Evolutionary conservation across 176 grass and related monocot species (phyloP).

Genomic region (Triticum monococcum): DNA sequence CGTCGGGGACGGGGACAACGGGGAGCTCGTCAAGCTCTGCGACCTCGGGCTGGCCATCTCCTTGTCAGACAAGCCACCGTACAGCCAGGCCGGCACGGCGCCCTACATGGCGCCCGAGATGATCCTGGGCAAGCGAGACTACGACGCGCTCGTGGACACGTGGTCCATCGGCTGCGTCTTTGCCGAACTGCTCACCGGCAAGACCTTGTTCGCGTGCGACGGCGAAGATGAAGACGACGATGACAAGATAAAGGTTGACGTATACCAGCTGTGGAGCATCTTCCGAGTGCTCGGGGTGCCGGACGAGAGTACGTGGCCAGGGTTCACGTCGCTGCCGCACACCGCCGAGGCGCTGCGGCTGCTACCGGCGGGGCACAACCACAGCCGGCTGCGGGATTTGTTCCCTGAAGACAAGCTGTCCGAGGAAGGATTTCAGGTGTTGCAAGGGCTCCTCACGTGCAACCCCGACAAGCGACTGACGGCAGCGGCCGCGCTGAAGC

Average conservation of each 20-base stretch:
- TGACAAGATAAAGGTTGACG: neutral
- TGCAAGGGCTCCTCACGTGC: slow-evolving; percentile 7
- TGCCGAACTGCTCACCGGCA: neutral
- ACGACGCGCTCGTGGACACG: neutral
- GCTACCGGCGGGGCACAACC: neutral
- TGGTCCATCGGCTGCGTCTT: slow-evolving; percentile 10
- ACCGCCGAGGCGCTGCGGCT: neutral
- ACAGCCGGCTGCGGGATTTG: neutral
- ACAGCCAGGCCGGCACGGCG: neutral
- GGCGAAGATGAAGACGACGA: neutral
- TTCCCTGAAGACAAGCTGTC: slow-evolving; percentile 7
- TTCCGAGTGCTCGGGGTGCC: neutral
- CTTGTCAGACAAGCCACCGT: neutral
- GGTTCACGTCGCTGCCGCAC: neutral
- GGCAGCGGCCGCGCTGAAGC: slow-evolving; percentile 1
- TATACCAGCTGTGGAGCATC: neutral
- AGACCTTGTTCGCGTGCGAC: neutral
- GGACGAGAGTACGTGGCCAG: neutral
- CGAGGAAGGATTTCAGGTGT: neutral
- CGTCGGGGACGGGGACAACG: neutral
- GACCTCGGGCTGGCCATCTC: neutral
- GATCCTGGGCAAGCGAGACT: neutral
- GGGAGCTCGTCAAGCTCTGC: neutral
- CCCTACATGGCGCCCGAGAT: neutral
- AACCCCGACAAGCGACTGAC: neutral